Evolutionary conservation across 805 yeast genomes (phyloP).

Genomic region (Ascoidea asiatica): DNA sequence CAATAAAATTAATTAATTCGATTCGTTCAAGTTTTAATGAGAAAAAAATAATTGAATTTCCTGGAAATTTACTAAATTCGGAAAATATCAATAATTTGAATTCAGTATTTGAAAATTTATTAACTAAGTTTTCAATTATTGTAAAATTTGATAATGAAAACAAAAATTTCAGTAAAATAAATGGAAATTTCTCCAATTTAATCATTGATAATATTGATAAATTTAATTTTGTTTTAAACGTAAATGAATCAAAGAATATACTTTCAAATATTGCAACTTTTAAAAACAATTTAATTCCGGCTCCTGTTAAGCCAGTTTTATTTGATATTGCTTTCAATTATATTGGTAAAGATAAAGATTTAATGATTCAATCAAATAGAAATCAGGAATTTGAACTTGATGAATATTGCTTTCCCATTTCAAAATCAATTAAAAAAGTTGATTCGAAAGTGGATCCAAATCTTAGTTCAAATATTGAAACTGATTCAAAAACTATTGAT

Average conservation of each 20-base stretch:
- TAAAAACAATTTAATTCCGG: constrained; percentile 32
- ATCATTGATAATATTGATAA: constrained; percentile 14
- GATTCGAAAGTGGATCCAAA: too few species aligned
- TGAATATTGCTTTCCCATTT: background rate
- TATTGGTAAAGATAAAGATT: constrained; percentile 26
- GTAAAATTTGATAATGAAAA: too few species aligned
- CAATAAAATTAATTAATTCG: background rate
- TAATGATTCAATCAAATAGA: background rate
- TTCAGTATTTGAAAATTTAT: constrained; percentile 17
- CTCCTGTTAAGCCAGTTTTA: constrained; percentile 75
- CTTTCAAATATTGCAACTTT: constrained; percentile 13
- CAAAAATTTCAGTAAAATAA: too few species aligned
- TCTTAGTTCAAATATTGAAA: too few species aligned
- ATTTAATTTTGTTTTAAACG: constrained; percentile 15
- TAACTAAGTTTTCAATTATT: too few species aligned
- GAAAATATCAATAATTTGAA: constrained; percentile 8
- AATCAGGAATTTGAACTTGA: background rate
- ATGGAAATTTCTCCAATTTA: too few species aligned
- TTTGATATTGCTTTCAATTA: constrained; percentile 87
- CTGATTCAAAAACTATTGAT: too few species aligned
- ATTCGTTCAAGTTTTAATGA: constrained; percentile 4
- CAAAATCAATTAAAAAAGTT: too few species aligned
- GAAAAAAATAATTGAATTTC: constrained; percentile 18
- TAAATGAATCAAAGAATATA: constrained; percentile 8
- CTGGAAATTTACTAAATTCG: constrained; percentile 17